Conservation (phyloP, 768 basidiomycete genomes). For the Tephrocybe sp. region DNA sequence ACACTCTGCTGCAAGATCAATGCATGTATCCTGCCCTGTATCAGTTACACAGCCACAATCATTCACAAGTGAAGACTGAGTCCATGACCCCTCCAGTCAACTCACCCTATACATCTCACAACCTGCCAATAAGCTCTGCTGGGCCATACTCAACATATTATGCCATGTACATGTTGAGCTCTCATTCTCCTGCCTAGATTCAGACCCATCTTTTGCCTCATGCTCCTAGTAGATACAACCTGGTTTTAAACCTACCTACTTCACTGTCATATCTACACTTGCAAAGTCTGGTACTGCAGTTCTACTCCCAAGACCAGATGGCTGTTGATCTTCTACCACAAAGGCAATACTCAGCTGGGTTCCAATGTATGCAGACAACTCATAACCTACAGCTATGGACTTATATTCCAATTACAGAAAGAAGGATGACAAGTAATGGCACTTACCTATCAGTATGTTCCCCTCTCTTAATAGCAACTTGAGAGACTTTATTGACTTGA, state of each 20-base stretch:
- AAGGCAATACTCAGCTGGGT: slow-evolving; percentile 71
- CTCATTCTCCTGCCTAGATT: slow-evolving; percentile 51
- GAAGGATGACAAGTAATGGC: slow-evolving; percentile 78
- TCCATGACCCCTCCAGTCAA: slow-evolving; percentile 45
- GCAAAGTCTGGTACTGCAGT: slow-evolving; percentile 50
- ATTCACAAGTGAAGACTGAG: slow-evolving; percentile 59
- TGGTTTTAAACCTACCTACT: slow-evolving; percentile 68
- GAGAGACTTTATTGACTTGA: slow-evolving; percentile 14
- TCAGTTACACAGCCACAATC: slow-evolving; percentile 55
- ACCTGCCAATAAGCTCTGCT: slow-evolving; percentile 35
- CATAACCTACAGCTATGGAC: slow-evolving; percentile 79
- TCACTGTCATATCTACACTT: slow-evolving; percentile 68
- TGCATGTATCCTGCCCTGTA: slow-evolving; percentile 40
- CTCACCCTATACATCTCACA: slow-evolving; percentile 59
- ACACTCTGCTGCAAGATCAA: slow-evolving; percentile 43
- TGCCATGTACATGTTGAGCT: slow-evolving; percentile 65
- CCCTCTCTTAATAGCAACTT: slow-evolving; percentile 4
- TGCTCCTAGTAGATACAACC: slow-evolving; percentile 54
- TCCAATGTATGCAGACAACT: slow-evolving; percentile 73
- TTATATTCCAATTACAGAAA: slow-evolving; percentile 58
- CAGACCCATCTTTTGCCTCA: slow-evolving; percentile 53
- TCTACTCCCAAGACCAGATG: slow-evolving; percentile 73
- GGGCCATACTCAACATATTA: slow-evolving; percentile 45
- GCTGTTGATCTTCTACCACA: slow-evolving; percentile 61
- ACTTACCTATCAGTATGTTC: slow-evolving; percentile 77